phyloP scores from a whole-genome alignment of 345 rosid genomes.

The Euphorbia tirucalli region DNA sequence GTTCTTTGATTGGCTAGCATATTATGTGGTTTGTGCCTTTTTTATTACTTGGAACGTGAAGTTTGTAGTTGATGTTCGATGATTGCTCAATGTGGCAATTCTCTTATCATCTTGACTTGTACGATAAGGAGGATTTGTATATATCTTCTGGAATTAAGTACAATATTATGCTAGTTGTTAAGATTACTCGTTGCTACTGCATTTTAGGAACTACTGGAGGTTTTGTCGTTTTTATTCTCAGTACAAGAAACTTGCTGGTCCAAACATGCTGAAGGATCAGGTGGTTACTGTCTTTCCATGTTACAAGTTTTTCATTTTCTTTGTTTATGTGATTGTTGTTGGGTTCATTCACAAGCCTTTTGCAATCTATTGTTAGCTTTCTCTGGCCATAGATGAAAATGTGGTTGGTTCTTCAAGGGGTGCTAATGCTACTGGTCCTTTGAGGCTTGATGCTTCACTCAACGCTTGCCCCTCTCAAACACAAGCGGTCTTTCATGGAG shows the following conservation, averaged over 20 bases:
- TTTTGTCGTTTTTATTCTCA: conserved; percentile 12
- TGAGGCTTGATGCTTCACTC: conserved; percentile 23
- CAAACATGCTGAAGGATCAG: conserved; percentile 30
- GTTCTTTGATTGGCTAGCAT: background rate
- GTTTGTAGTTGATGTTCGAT: background rate
- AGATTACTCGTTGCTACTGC: background rate
- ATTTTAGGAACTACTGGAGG: conserved; percentile 29
- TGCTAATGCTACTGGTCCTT: conserved; percentile 25
- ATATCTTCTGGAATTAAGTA: background rate
- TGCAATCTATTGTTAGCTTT: conserved; percentile 11
- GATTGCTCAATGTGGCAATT: background rate
- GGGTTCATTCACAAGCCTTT: conserved; percentile 10
- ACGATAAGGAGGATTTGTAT: background rate
- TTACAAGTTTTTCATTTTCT: background rate
- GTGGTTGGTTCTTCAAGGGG: conserved; percentile 30
- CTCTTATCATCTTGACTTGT: background rate
- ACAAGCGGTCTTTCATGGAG: conserved; percentile 33
- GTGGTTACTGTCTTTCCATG: conserved; percentile 19
- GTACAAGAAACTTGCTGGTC: conserved; percentile 19
- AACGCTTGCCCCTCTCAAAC: conserved; percentile 30
- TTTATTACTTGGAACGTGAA: background rate
- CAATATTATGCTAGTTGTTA: background rate
- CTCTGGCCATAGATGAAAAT: conserved; percentile 19
- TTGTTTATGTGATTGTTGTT: background rate
- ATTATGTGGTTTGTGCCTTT: background rate